phyloP scores from a whole-genome alignment of 768 basidiomycete genomes.

The Pulveroboletus sp. region DNA sequence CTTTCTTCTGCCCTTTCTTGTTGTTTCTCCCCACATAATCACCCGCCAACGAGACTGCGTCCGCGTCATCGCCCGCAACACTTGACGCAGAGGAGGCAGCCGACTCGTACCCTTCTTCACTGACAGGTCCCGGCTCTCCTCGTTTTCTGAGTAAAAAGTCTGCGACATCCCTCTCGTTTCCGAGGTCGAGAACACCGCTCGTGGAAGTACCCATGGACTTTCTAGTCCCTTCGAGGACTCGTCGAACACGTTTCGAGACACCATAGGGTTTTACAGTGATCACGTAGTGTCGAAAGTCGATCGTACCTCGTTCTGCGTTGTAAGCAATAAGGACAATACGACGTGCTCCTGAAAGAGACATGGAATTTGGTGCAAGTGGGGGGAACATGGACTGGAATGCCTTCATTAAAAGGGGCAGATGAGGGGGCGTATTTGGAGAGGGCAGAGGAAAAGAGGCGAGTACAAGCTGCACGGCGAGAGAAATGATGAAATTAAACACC shows the following conservation, averaged over 20 bases:
- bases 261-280: slow-evolving; percentile 96
- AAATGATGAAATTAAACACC: background rate
- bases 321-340: slow-evolving; percentile 92
- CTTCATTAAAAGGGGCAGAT: slow-evolving; percentile 89
- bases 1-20: slow-evolving; percentile 83
- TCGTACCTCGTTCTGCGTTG: slow-evolving; percentile 76
- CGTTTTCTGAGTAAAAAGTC: slow-evolving; percentile 82
- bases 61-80: slow-evolving; percentile 78
- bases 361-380: slow-evolving; percentile 75
- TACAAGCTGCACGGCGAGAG: slow-evolving; percentile 53
- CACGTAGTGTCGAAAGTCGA: slow-evolving; percentile 92
- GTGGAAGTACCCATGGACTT: slow-evolving; percentile 22
- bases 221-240: slow-evolving; percentile 65
- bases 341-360: slow-evolving; percentile 84
- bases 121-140: slow-evolving; percentile 52
- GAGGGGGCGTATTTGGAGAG: slow-evolving; percentile 69
- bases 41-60: slow-evolving; percentile 76
- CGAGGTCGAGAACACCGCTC: slow-evolving; percentile 64
- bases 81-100: slow-evolving; percentile 80
- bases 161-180: slow-evolving; percentile 89
- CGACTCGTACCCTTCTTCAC: slow-evolving; percentile 70
- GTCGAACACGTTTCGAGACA: slow-evolving; percentile 85
- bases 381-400: slow-evolving; percentile 96
- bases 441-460: slow-evolving; percentile 81
- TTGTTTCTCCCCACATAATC: slow-evolving; percentile 97